A percentile compares a stretch with the other conserved stretches of the same genome.
phyloP scores from a whole-genome alignment of 352 stramenopile genomes.

The Phytopythium delawarense region DNA sequence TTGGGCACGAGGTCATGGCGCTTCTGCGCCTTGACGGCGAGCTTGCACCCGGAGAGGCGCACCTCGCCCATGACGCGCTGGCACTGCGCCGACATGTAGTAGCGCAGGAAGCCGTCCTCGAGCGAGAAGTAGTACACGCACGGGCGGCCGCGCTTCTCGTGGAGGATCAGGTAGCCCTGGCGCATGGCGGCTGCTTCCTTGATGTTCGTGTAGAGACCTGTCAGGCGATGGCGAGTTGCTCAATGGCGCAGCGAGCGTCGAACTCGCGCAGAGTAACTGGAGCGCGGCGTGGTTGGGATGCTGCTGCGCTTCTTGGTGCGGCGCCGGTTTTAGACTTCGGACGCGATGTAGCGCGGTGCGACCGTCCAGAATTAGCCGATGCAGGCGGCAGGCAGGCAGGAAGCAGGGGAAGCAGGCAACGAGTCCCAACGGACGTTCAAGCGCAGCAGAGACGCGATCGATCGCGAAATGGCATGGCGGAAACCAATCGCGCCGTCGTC shows the following conservation, averaged over 20 bases:
- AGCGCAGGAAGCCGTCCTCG: slow-evolving; percentile 76
- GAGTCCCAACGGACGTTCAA: neutral
- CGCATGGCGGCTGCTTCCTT: slow-evolving; percentile 37
- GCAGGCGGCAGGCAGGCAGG: no score
- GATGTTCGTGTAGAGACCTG: neutral
- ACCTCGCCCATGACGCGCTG: slow-evolving; percentile 52
- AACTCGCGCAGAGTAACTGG: no score
- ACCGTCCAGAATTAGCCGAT: neutral
- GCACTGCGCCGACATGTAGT: slow-evolving; percentile 43
- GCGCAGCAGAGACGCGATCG: neutral
- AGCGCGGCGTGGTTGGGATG: neutral
- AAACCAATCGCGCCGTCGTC: slow-evolving; percentile 3
- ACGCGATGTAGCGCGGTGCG: neutral
- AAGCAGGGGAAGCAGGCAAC: neutral
- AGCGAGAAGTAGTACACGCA: slow-evolving; percentile 70
- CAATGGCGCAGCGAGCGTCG: no score
- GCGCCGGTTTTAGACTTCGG: neutral
- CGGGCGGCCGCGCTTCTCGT: slow-evolving; percentile 55
- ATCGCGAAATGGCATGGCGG: slow-evolving; percentile 3
- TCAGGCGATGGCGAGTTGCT: neutral
- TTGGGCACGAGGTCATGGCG: slow-evolving; percentile 58
- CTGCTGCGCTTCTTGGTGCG: neutral
- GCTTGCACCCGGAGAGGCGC: slow-evolving; percentile 78
- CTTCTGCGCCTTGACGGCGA: slow-evolving; percentile 79
- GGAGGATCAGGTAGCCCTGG: slow-evolving; percentile 76